phyloP scores from a whole-genome alignment of 495 filamentous ascomycete genomes.

The Xylaria curta region DNA sequence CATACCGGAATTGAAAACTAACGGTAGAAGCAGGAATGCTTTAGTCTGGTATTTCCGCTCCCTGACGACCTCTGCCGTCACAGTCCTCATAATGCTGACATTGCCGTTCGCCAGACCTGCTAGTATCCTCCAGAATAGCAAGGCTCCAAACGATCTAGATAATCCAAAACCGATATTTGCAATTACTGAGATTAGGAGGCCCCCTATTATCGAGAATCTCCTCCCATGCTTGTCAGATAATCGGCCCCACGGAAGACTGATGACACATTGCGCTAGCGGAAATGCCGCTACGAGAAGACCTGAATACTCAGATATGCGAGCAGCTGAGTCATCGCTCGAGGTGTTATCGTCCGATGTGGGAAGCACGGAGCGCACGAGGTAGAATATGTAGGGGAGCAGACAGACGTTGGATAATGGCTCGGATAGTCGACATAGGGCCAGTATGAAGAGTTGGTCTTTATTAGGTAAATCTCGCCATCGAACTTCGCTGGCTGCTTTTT shows the following conservation, averaged over 20 bases:
- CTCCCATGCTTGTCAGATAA: conserved; percentile 73
- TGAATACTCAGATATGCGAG: conserved; percentile 54
- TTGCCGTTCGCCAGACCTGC: conserved; percentile 79
- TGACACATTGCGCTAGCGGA: conserved; percentile 72
- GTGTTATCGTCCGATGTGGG: conserved; percentile 29
- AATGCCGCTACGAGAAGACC: conserved; percentile 79
- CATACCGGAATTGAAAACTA: conserved; percentile 79
- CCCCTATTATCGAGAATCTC: conserved; percentile 75
- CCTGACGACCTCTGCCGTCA: conserved; percentile 72
- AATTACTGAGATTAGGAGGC: conserved; percentile 70
- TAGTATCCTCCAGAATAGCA: conserved; percentile 70
- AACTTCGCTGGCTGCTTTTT: conserved; percentile 25
- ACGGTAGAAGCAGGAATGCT: conserved; percentile 80
- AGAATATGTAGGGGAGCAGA: conserved; percentile 63
- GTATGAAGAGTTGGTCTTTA: conserved; percentile 59
- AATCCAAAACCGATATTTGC: conserved; percentile 78
- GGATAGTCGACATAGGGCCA: conserved; percentile 58
- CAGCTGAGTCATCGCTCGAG: conserved; percentile 38
- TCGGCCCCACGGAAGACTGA: conserved; percentile 77
- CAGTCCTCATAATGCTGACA: conserved; percentile 80
- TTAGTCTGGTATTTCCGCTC: conserved; percentile 73
- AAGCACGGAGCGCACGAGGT: conserved; percentile 60
- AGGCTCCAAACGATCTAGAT: conserved; percentile 70
- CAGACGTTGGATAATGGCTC: conserved; percentile 59
- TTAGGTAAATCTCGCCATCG: conserved; percentile 53